Evolutionary conservation across 2,329 filamentous ascomycete genomes (phyloP).

Genomic region (Neopestalotiopsis sp.): DNA sequence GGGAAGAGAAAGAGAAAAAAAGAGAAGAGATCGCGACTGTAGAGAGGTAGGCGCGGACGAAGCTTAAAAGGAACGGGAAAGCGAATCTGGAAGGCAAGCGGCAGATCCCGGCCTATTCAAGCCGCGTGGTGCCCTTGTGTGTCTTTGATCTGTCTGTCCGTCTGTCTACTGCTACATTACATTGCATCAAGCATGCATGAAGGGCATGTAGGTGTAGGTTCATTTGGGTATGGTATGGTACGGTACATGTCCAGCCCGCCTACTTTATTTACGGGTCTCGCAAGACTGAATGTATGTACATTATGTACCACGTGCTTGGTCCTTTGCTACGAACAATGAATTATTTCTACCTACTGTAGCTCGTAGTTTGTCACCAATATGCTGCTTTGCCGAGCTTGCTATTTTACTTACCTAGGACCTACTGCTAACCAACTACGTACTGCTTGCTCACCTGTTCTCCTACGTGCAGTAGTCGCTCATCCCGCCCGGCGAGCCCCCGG

Average conservation of each 20-base stretch:
- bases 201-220: too few relatives aligned
- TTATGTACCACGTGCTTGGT: not conserved
- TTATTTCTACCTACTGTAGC: not conserved
- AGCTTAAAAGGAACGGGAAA: not conserved
- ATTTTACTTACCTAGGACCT: too few relatives aligned
- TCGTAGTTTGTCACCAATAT: not conserved
- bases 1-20: not conserved
- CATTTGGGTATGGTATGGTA: too few relatives aligned
- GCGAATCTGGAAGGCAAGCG: not conserved
- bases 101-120: not conserved
- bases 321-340: not conserved
- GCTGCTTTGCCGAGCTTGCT: not conserved
- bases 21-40: not conserved
- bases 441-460: not conserved
- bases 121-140: not conserved
- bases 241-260: too few relatives aligned
- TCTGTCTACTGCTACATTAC: too few relatives aligned
- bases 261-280: too few relatives aligned
- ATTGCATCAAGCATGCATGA: too few relatives aligned
- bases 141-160: not conserved
- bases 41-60: not conserved
- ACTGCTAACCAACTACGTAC: not conserved
- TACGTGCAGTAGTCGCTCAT: slow-evolving; percentile 4
- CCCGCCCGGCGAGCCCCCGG: not conserved
- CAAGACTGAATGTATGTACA: not conserved